phyloP scores from a whole-genome alignment of 208 protist species.

The Acanthamoeba culbertsoni region DNA sequence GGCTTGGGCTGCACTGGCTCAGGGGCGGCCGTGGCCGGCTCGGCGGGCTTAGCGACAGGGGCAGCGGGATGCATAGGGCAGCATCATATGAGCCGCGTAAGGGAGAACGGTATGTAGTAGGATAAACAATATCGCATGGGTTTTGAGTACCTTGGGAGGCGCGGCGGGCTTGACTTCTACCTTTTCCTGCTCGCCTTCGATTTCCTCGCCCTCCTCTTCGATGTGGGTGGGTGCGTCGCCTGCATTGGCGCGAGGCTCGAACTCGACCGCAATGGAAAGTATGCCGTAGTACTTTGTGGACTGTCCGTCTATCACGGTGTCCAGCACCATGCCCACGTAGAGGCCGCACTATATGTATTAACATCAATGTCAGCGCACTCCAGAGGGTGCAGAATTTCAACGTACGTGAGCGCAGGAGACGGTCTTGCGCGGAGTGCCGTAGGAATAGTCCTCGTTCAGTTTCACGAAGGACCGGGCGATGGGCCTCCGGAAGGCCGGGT shows the following conservation, averaged over 20 bases:
- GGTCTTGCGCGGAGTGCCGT: background rate
- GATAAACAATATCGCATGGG: background rate
- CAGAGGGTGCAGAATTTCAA: background rate
- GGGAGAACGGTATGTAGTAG: background rate
- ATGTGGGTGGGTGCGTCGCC: slow-evolving; percentile 1
- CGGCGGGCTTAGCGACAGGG: background rate
- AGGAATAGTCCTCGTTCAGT: slow-evolving; percentile 22
- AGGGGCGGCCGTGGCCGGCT: background rate
- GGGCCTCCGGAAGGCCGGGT: slow-evolving; percentile 12
- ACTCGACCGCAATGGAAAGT: slow-evolving; percentile 5
- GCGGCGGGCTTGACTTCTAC: background rate
- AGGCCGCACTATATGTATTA: background rate
- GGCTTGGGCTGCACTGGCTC: background rate
- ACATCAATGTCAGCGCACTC: background rate
- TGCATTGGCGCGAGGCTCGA: slow-evolving; percentile 34
- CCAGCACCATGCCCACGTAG: slow-evolving; percentile 10
- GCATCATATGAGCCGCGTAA: background rate
- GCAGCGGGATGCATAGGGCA: background rate
- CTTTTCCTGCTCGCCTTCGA: background rate
- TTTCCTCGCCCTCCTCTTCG: slow-evolving; percentile 24
- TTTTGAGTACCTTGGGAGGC: background rate
- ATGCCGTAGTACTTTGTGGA: background rate
- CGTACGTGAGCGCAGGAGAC: slow-evolving; percentile 20
- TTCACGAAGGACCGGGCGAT: slow-evolving; percentile 2
- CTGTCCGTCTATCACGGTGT: background rate